These are phyloP conservation scores for Choiromyces venosus DNA, from an alignment of 495 filamentous ascomycete species.

Conservation along the genomic window DNA sequence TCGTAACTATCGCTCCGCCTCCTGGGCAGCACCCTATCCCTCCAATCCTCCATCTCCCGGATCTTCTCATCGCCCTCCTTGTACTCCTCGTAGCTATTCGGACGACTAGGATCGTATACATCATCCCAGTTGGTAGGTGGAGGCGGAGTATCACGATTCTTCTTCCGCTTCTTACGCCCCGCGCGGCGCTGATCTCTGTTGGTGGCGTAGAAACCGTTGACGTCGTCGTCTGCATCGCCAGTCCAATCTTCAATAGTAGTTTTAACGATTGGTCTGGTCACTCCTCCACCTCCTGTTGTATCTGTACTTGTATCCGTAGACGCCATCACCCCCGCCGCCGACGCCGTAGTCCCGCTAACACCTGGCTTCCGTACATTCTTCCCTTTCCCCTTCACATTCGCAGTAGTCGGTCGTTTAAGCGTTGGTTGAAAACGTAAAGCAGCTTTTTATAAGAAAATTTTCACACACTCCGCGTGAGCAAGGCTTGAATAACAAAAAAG, in stretches of 20 bases:
- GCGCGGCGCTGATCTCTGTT: conserved; percentile 61
- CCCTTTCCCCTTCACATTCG: conserved; percentile 63
- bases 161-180: conserved; percentile 83
- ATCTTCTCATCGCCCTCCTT: conserved; percentile 78
- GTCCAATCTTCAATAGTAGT: conserved; percentile 82
- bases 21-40: conserved; percentile 74
- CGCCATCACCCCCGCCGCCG: conserved; percentile 35
- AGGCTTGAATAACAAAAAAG: conserved; percentile 40
- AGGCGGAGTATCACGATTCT: conserved; percentile 58
- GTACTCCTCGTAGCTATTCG: conserved; percentile 84
- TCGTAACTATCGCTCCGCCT: conserved; percentile 54
- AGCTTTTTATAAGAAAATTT: conserved; percentile 46
- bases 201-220: conserved; percentile 54
- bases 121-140: conserved; percentile 81
- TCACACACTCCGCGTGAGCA: conserved; percentile 49
- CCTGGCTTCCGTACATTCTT: conserved; percentile 49
- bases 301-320: conserved; percentile 31
- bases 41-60: conserved; percentile 78
- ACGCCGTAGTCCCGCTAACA: conserved; percentile 26
- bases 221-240: conserved; percentile 67
- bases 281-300: conserved; percentile 27
- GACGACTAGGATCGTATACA: conserved; percentile 77
- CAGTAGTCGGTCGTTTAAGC: conserved; percentile 62
- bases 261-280: conserved; percentile 46
- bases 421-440: conserved; percentile 85